Evolutionary conservation across 352 stramenopile species (phyloP).

Genomic region (Globisporangium camurandrum): DNA sequence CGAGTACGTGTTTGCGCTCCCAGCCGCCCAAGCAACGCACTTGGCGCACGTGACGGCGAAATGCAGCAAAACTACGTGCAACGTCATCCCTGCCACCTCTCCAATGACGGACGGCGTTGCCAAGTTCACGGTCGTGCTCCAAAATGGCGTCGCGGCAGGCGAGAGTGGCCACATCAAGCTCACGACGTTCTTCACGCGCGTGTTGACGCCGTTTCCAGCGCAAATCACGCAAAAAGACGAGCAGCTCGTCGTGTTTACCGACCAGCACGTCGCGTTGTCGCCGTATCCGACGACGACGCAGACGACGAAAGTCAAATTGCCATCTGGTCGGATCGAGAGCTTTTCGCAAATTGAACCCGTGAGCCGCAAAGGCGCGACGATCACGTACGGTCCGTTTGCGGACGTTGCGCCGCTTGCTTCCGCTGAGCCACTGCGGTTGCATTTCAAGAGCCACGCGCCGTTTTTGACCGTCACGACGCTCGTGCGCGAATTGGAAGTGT

Average conservation of each 20-base stretch:
- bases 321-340: constrained; percentile 61
- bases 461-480: constrained; percentile 84
- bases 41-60: constrained; percentile 62
- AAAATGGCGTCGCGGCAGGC: constrained; percentile 42
- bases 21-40: constrained; percentile 37
- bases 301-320: constrained; percentile 82
- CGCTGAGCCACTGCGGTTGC: constrained; percentile 38
- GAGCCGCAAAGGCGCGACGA: constrained; percentile 56
- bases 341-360: constrained; percentile 53
- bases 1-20: constrained; percentile 62
- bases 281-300: constrained; percentile 74
- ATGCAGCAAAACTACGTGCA: constrained; percentile 61
- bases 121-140: constrained; percentile 68
- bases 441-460: constrained; percentile 84
- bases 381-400: constrained; percentile 78
- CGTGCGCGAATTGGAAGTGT: constrained; percentile 85
- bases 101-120: too few species aligned
- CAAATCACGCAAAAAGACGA: constrained; percentile 79
- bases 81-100: constrained; percentile 51
- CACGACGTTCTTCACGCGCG: constrained; percentile 66
- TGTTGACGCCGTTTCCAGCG: constrained; percentile 69
- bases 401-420: constrained; percentile 35
- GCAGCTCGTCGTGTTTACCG: constrained; percentile 78
- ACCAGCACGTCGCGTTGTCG: constrained; percentile 55
- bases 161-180: constrained; percentile 62